A percentile compares a stretch with the other conserved stretches of the same genome.
Conservation (phyloP, 1,139 yeast species). For the Zygoascus meyerae region DNA sequence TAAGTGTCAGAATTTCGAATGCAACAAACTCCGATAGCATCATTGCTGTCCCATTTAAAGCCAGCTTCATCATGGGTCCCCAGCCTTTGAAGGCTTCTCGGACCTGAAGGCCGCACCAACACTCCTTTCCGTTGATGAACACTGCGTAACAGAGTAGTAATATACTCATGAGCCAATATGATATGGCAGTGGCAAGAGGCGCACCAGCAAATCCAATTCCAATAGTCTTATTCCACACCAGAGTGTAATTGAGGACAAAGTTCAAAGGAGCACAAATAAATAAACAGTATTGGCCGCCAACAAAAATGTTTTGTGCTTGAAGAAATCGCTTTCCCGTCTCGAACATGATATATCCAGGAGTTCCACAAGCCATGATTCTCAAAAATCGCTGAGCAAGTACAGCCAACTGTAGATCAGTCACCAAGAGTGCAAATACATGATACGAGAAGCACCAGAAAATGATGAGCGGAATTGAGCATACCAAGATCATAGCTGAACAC, state of each 20-base stretch:
- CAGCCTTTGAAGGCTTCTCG: constrained; percentile 48
- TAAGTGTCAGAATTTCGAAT: constrained; percentile 68
- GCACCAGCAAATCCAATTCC: constrained; percentile 65
- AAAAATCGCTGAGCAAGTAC: constrained; percentile 58
- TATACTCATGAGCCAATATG: constrained; percentile 59
- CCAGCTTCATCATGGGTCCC: constrained; percentile 60
- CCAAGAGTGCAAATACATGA: constrained; percentile 44
- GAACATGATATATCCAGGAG: constrained; percentile 79
- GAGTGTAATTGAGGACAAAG: constrained; percentile 60
- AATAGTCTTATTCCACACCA: constrained; percentile 66
- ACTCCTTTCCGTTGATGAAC: constrained; percentile 56
- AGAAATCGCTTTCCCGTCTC: constrained; percentile 77
- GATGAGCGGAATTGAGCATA: constrained; percentile 43
- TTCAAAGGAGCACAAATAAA: constrained; percentile 77
- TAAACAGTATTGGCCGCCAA: constrained; percentile 78
- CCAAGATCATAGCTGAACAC: constrained; percentile 47
- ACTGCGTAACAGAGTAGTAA: constrained; percentile 48
- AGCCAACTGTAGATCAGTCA: constrained; percentile 57
- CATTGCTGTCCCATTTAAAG: constrained; percentile 79
- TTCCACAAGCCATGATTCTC: constrained; percentile 62
- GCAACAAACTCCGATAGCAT: constrained; percentile 83
- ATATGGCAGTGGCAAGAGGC: constrained; percentile 56
- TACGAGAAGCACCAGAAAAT: constrained; percentile 57
- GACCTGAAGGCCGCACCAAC: constrained; percentile 60
- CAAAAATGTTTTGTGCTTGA: constrained; percentile 90